These are phyloP conservation scores for Teratosphaeria nubilosa DNA, from an alignment of 2,329 filamentous ascomycete genomes.

Conservation along the genomic window DNA sequence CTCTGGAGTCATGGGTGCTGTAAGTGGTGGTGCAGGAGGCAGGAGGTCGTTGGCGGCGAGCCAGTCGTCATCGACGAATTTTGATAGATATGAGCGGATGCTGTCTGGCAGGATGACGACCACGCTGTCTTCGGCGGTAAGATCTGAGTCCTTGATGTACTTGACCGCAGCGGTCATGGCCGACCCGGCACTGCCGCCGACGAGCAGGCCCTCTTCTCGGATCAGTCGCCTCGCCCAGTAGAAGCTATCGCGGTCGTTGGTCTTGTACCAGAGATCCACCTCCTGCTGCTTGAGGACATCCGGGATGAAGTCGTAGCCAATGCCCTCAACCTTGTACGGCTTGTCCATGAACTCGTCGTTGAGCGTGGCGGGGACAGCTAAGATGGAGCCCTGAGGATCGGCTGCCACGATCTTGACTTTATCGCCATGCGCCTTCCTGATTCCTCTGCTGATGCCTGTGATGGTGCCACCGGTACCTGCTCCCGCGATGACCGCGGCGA, in stretches of 20 bases:
- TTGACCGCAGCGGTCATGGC: constrained; percentile 74
- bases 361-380: constrained; percentile 68
- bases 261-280: constrained; percentile 98
- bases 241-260: constrained; percentile 85
- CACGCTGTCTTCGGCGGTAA: constrained; percentile 74
- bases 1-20: constrained; percentile 19
- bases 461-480: constrained; percentile 95
- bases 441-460: constrained; percentile 72
- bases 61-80: constrained; percentile 99
- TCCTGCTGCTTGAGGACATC: constrained; percentile 73
- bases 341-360: constrained; percentile 75
- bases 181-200: constrained; percentile 87
- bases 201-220: constrained; percentile 83
- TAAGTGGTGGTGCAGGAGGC: constrained; percentile 46
- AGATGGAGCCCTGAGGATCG: constrained; percentile 83
- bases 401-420: constrained; percentile 83
- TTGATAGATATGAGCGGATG: constrained; percentile 93
- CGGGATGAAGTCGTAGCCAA: constrained; percentile 96
- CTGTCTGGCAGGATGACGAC: constrained; percentile 91
- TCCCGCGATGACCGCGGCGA: constrained; percentile 78
- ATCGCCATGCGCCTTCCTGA: constrained; percentile 71
- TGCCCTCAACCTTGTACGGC: constrained; percentile 95
- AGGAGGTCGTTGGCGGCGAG: constrained; percentile 91
- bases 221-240: constrained; percentile 82
- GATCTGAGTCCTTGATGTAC: constrained; percentile 64